phyloP scores from a whole-genome alignment of 371 early-diverging fungal species.

The Basidiobolus meristosporus region DNA sequence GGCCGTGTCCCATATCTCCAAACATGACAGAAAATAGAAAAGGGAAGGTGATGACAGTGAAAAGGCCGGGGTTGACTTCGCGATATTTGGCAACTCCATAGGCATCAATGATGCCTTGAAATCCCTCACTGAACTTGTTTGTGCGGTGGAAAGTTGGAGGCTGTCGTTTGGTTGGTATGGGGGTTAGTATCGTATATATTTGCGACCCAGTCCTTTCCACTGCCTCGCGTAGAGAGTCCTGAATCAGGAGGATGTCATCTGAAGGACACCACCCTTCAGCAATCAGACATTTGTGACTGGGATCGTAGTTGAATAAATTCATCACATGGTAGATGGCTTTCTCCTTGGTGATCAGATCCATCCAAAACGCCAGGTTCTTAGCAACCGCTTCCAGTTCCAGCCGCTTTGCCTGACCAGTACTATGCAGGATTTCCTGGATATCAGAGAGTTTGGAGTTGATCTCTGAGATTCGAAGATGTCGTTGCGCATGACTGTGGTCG shows the following conservation, averaged over 20 bases:
- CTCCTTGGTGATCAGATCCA: conserved; percentile 80
- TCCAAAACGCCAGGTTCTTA: conserved; percentile 70
- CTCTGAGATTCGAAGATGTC: too few species aligned
- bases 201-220: conserved; percentile 49
- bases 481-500: conserved; percentile 14
- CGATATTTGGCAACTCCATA: conserved; percentile 98
- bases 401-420: conserved; percentile 15
- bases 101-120: conserved; percentile 95
- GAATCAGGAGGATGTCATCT: conserved; percentile 53
- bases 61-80: conserved; percentile 99
- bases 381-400: conserved; percentile 67
- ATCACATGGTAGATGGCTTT: conserved; percentile 93
- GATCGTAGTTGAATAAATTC: conserved; percentile 88
- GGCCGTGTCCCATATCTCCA: conserved; percentile 98
- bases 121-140: conserved; percentile 92
- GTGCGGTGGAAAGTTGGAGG: conserved; percentile 94
- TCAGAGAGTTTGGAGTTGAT: too few species aligned
- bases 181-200: conserved; percentile 69
- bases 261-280: conserved; percentile 97
- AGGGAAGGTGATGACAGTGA: conserved; percentile 95
- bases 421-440: too few species aligned
- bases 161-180: conserved; percentile 57
- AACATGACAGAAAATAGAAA: conserved; percentile 99
- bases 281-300: conserved; percentile 79
- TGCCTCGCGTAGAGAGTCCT: conserved; percentile 47